Evolutionary conservation across 2,329 filamentous ascomycete species (phyloP).

Genomic region (Beauveria rudraprayagi): DNA sequence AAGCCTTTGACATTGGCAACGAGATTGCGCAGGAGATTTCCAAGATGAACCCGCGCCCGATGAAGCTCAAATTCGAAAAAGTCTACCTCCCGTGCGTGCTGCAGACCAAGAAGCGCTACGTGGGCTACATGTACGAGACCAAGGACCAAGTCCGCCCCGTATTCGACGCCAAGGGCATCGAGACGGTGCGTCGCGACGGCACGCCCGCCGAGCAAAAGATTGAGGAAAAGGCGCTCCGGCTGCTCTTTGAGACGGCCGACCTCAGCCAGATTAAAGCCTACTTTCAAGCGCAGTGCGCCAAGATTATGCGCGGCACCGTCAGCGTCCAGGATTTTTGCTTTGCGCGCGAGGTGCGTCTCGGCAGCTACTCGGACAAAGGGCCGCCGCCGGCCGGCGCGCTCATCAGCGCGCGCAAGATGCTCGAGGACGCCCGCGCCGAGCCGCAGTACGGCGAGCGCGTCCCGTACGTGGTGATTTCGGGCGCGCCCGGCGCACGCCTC

Average conservation of each 20-base stretch:
- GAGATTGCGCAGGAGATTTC: constrained; percentile 88
- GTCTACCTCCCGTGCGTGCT: constrained; percentile 94
- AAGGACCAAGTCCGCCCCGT: constrained; percentile 68
- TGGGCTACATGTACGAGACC: constrained; percentile 92
- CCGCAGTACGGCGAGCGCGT: constrained; percentile 93
- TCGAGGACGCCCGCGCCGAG: constrained; percentile 76
- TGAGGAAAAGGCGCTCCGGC: constrained; percentile 80
- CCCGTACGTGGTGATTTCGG: constrained; percentile 87
- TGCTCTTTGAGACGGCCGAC: constrained; percentile 85
- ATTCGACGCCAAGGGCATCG: constrained; percentile 97
- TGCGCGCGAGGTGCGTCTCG: constrained; percentile 82
- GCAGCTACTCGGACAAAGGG: constrained; percentile 71
- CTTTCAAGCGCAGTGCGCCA: constrained; percentile 82
- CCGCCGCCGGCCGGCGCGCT: constrained; percentile 78
- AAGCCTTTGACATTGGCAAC: constrained; percentile 87
- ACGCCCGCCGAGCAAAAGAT: constrained; percentile 96
- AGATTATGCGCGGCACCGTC: constrained; percentile 83
- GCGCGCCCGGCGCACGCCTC: constrained; percentile 75
- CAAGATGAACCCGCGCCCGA: constrained; percentile 77
- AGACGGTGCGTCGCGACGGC: constrained; percentile 90
- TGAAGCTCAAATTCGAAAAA: constrained; percentile 98
- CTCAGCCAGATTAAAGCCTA: constrained; percentile 82
- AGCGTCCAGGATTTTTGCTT: constrained; percentile 96
- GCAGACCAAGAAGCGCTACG: constrained; percentile 94
- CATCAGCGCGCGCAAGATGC: constrained; percentile 79